Conservation (phyloP, 345 rosid species). For the Microthlaspi erraticum region DNA sequence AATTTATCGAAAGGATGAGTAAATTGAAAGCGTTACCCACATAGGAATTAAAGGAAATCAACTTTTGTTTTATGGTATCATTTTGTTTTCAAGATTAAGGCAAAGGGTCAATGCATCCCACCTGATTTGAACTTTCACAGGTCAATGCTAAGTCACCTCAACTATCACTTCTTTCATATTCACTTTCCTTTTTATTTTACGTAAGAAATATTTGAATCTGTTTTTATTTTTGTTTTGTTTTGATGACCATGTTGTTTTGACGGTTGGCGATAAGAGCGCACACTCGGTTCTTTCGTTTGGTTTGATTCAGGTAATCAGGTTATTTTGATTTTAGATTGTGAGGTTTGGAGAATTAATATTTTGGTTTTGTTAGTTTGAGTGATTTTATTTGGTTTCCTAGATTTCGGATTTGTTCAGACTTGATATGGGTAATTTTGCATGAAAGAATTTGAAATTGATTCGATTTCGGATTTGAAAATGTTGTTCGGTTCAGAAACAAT, state of each 20-base stretch:
- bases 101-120: constrained; percentile 47
- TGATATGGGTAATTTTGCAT: no score
- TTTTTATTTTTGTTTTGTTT: neutral
- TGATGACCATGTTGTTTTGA: constrained; percentile 22
- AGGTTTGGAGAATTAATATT: no score
- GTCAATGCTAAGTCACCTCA: constrained; percentile 48
- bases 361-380: no score
- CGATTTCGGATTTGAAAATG: no score
- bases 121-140: constrained; percentile 39
- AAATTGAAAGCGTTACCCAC: constrained; percentile 39
- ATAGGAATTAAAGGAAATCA: constrained; percentile 36
- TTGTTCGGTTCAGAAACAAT: no score
- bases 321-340: no score
- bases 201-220: constrained; percentile 5
- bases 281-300: no score
- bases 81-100: constrained; percentile 49
- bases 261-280: constrained; percentile 2
- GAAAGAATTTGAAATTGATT: no score
- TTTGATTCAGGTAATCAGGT: no score
- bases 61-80: constrained; percentile 45
- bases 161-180: constrained; percentile 36
- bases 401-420: no score
- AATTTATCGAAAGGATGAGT: constrained; percentile 44
- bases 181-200: constrained; percentile 24
- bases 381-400: no score